Conservation (phyloP, 2,329 filamentous ascomycete species). For the Pseudocercospora ulei region DNA sequence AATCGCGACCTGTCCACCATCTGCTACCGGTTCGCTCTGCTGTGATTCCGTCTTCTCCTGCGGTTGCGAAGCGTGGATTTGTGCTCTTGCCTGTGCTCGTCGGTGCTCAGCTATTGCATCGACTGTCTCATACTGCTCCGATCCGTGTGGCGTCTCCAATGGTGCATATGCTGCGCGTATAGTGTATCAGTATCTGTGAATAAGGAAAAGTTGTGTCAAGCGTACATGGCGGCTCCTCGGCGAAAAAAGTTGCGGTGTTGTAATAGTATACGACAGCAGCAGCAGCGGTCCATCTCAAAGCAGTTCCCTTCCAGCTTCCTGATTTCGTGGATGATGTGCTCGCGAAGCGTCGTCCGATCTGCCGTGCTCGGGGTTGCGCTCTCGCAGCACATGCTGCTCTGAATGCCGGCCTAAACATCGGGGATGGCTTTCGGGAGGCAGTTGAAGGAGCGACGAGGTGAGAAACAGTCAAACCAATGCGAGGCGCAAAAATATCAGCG, state of each 20-base stretch:
- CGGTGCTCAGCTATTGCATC: slow-evolving; percentile 40
- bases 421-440: slow-evolving; percentile 12
- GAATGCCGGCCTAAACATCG: slow-evolving; percentile 47
- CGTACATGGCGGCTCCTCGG: slow-evolving; percentile 69
- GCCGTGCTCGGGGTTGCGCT: slow-evolving; percentile 32
- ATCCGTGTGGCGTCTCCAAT: slow-evolving; percentile 37
- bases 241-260: slow-evolving; percentile 79
- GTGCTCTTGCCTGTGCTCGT: slow-evolving; percentile 29
- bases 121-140: slow-evolving; percentile 39
- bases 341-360: slow-evolving; percentile 42
- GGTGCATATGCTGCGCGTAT: slow-evolving; percentile 32
- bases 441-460: slow-evolving; percentile 12
- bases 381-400: slow-evolving; percentile 35
- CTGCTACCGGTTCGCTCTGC: slow-evolving; percentile 17
- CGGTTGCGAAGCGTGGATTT: slow-evolving; percentile 15
- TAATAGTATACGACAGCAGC: slow-evolving; percentile 80
- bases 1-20: slow-evolving; percentile 21
- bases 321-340: slow-evolving; percentile 53
- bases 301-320: slow-evolving; percentile 71
- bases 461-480: neutral
- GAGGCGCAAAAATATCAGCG: slow-evolving; percentile 10
- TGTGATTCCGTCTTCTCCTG: slow-evolving; percentile 12
- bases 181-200: slow-evolving; percentile 15
- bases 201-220: neutral
- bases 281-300: slow-evolving; percentile 64